phyloP scores from a whole-genome alignment of 768 basidiomycete species.

The Amanita phalloides region DNA sequence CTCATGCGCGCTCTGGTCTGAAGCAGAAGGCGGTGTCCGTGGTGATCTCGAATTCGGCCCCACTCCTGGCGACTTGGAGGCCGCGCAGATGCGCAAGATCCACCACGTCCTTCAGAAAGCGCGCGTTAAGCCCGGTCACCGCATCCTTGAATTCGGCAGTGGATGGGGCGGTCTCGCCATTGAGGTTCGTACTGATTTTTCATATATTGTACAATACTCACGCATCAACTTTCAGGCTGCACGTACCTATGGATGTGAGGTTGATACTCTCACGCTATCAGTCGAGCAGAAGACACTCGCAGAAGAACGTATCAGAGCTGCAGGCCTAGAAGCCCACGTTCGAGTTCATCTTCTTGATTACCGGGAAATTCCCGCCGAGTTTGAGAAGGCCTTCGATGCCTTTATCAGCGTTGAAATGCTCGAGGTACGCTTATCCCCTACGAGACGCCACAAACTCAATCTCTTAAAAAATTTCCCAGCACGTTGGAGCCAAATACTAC shows the following conservation, averaged over 20 bases:
- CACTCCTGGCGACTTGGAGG: constrained; percentile 58
- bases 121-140: constrained; percentile 66
- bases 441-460: constrained; percentile 27
- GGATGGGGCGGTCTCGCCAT: constrained; percentile 95
- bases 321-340: constrained; percentile 59
- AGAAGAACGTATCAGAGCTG: constrained; percentile 68
- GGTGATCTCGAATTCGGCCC: constrained; percentile 55
- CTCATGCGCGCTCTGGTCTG: constrained; percentile 77
- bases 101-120: constrained; percentile 71
- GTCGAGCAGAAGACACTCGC: constrained; percentile 81
- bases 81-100: constrained; percentile 78
- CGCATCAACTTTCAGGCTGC: constrained; percentile 39
- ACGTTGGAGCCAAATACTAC: constrained; percentile 48
- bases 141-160: constrained; percentile 82
- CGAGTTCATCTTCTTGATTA: constrained; percentile 89
- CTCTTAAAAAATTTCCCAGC: constrained; percentile 19
- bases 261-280: constrained; percentile 85
- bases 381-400: constrained; percentile 72
- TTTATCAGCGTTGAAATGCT: constrained; percentile 78
- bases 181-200: constrained; percentile 36
- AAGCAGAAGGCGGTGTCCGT: constrained; percentile 71
- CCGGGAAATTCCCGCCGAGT: constrained; percentile 74
- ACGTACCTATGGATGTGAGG: constrained; percentile 63
- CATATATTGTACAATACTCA: constrained; percentile 1
- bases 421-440: constrained; percentile 32